Evolutionary conservation across 352 stramenopile genomes (phyloP), one percentile per base, ranked within the genome.

Genomic region (Pythium vanterpoolii): DNA sequence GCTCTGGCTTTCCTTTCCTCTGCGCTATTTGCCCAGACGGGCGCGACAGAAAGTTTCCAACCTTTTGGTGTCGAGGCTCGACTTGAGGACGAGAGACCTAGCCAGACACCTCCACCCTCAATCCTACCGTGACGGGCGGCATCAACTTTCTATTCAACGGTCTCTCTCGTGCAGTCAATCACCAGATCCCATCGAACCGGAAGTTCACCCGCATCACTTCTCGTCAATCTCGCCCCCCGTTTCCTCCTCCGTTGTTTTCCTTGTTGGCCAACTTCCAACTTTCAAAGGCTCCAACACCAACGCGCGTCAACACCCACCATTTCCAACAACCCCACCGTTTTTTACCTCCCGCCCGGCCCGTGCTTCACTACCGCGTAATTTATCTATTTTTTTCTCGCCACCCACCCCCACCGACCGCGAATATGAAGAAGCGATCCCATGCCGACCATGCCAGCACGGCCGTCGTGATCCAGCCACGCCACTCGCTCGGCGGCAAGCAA

Each of bases 381-480:
- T 24, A 62, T 31, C 48, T 16, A 19, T 13, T 33, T 42, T 4
- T 27, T 31, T 8, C n/a, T 11, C 58, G 19, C 1, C 24, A 24
- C 34, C n/a, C n/a, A n/a, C n/a, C n/a, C n/a, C n/a, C n/a, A n/a
- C 10, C 33, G 33, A 9, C 33, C 33, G 10, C 33, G 10, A 38
- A 18, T 38, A 66, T 59, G 50, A 71, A 62, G 63, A 71, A 63
- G 52, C 49, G 56, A 5, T 38, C 34, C 21, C 63, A 71, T 38
- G 30, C 30, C 23, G 63, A 55, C 3, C 40, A 48, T 10, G 47
- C 50, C 5, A 71, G 63, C 52, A 66, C 63, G 36, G 63, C 63
- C 47, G 56, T 71, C 9, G 63, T 71, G 27, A 65, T 71, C 52
- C 63, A 65, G 46, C 63, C 63, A 31, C 63, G 63, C 11, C 51